phyloP scores from a whole-genome alignment of 768 basidiomycete genomes.

The Boletus fagicola region DNA sequence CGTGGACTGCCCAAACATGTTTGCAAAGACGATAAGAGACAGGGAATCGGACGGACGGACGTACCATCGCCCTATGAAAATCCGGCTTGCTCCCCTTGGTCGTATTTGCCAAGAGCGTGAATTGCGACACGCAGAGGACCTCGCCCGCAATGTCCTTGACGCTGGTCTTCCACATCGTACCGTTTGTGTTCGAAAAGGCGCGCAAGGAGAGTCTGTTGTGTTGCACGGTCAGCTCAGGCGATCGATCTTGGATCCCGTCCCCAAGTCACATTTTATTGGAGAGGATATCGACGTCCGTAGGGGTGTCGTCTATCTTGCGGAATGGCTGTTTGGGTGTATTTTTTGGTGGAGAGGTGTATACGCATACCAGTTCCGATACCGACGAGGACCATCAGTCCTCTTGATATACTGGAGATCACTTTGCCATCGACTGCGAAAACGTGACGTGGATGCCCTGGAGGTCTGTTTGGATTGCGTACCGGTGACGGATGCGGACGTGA shows the following conservation, averaged over 20 bases:
- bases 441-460: background rate
- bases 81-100: constrained; percentile 88
- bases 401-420: constrained; percentile 77
- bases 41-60: constrained; percentile 17
- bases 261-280: constrained; percentile 76
- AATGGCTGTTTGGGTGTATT: background rate
- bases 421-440: constrained; percentile 66
- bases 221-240: constrained; percentile 4
- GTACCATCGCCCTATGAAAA: constrained; percentile 91
- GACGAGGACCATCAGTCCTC: constrained; percentile 86
- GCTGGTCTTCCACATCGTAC: constrained; percentile 80
- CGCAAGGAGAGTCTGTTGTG: constrained; percentile 61
- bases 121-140: constrained; percentile 92
- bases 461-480: constrained; percentile 42
- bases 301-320: constrained; percentile 70
- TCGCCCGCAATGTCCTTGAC: constrained; percentile 90
- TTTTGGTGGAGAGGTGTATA: background rate
- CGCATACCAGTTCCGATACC: constrained; percentile 78
- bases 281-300: constrained; percentile 65
- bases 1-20: constrained; percentile 47
- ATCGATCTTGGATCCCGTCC: background rate
- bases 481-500: constrained; percentile 79
- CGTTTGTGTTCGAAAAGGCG: constrained; percentile 62
- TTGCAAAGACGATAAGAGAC: background rate
- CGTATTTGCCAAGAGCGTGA: constrained; percentile 86